Evolutionary conservation across 2,329 filamentous ascomycete genomes (phyloP).

Genomic region (Fusarium caatingaense): DNA sequence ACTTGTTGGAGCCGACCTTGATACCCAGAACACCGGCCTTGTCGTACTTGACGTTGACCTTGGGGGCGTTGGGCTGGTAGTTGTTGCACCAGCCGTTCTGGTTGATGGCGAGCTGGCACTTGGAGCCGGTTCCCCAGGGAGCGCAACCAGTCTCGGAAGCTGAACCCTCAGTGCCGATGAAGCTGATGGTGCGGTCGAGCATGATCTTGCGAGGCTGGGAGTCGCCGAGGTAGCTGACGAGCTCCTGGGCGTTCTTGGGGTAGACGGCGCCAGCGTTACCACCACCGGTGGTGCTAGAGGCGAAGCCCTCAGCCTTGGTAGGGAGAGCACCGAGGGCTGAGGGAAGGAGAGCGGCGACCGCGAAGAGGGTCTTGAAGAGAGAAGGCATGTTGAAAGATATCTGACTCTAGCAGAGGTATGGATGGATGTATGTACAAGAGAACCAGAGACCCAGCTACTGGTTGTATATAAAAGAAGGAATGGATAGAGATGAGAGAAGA

Average conservation of each 20-base stretch:
- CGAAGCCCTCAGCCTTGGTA: constrained; percentile 57
- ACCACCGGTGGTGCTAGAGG: constrained; percentile 68
- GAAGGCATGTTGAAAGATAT: constrained; percentile 30
- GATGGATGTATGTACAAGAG: constrained; percentile 4
- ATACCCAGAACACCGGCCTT: constrained; percentile 64
- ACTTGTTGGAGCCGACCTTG: constrained; percentile 67
- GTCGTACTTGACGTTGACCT: constrained; percentile 60
- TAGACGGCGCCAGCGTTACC: constrained; percentile 65
- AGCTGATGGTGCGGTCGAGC: constrained; percentile 67
- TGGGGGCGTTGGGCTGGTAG: constrained; percentile 64
- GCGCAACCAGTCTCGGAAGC: constrained; percentile 66
- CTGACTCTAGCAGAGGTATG: background rate
- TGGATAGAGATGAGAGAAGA: background rate
- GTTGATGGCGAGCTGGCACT: constrained; percentile 70
- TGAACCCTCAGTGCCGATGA: constrained; percentile 65
- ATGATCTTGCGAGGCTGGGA: constrained; percentile 66
- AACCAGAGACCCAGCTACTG: constrained; percentile 37
- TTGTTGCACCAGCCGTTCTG: constrained; percentile 69
- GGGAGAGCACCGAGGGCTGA: constrained; percentile 42
- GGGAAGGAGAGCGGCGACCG: constrained; percentile 36
- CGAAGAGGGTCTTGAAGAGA: constrained; percentile 38
- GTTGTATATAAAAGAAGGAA: constrained; percentile 4
- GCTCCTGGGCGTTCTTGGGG: constrained; percentile 64
- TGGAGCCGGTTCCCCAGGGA: constrained; percentile 64
- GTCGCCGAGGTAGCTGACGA: constrained; percentile 69